Evolutionary conservation across 495 filamentous ascomycete genomes (phyloP).

Genomic region (Aspergillus egyptiacus): DNA sequence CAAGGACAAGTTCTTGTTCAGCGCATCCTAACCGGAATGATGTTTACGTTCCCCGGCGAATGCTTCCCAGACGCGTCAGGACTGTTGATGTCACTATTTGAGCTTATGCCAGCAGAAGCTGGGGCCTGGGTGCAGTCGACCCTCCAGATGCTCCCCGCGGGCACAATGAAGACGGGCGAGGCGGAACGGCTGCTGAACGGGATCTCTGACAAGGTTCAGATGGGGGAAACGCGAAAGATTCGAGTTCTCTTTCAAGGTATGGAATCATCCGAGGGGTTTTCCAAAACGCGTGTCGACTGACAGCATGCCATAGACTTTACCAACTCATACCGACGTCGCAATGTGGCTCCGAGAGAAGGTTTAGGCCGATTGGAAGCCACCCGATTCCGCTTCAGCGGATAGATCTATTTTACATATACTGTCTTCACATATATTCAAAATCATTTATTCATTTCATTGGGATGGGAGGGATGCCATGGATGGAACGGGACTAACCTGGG

Average conservation of each 20-base stretch:
- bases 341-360: conserved; percentile 90
- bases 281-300: conserved; percentile 10
- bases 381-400: conserved; percentile 75
- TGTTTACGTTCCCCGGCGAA: conserved; percentile 94
- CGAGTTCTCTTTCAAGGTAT: conserved; percentile 71
- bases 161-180: conserved; percentile 64
- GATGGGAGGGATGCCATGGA: not conserved
- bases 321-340: conserved; percentile 83
- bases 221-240: conserved; percentile 73
- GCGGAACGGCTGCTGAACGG: conserved; percentile 59
- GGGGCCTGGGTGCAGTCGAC: conserved; percentile 75
- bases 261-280: not conserved
- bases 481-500: not conserved
- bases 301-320: conserved; percentile 64
- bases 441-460: not conserved
- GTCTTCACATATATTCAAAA: not conserved
- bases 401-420: conserved; percentile 14
- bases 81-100: conserved; percentile 82
- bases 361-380: conserved; percentile 77
- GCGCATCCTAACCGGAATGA: conserved; percentile 89
- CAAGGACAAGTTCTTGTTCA: conserved; percentile 78
- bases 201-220: conserved; percentile 61
- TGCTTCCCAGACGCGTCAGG: conserved; percentile 92
- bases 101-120: conserved; percentile 73
- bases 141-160: conserved; percentile 72